Evolutionary conservation across 495 filamentous ascomycete species (phyloP).

Genomic region (Annulohypoxylon nitens): DNA sequence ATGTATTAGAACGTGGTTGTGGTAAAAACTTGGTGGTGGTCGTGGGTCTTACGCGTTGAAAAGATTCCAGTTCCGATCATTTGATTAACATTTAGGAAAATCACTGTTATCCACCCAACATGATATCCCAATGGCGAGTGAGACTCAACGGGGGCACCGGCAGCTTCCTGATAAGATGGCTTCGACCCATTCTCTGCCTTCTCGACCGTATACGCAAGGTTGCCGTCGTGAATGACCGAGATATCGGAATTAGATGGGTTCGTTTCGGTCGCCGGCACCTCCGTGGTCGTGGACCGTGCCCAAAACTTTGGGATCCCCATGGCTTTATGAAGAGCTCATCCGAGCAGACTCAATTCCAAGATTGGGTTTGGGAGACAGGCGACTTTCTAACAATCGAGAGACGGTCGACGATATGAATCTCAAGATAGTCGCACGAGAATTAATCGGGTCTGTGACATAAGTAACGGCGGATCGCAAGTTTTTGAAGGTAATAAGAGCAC

Average conservation of each 20-base stretch:
- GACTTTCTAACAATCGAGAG: neutral
- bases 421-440: neutral
- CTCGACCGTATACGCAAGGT: conserved; percentile 64
- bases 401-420: neutral
- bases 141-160: conserved; percentile 72
- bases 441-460: neutral
- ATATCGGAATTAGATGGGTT: conserved; percentile 33
- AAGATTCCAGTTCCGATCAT: conserved; percentile 78
- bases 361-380: neutral
- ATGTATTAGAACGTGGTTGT: neutral
- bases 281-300: conserved; percentile 17
- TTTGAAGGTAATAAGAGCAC: conserved; percentile 12
- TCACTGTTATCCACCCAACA: conserved; percentile 66
- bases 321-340: conserved; percentile 6
- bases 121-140: conserved; percentile 71
- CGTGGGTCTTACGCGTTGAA: conserved; percentile 66
- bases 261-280: conserved; percentile 23
- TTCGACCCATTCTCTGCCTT: conserved; percentile 68
- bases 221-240: conserved; percentile 56
- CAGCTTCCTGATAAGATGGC: conserved; percentile 72
- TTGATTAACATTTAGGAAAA: conserved; percentile 73
- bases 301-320: conserved; percentile 42
- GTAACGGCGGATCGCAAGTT: conserved; percentile 1
- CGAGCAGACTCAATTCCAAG: neutral
- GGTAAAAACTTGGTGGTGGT: neutral